Conservation (phyloP, 2,329 filamentous ascomycete genomes). For the Nemania sp. region DNA sequence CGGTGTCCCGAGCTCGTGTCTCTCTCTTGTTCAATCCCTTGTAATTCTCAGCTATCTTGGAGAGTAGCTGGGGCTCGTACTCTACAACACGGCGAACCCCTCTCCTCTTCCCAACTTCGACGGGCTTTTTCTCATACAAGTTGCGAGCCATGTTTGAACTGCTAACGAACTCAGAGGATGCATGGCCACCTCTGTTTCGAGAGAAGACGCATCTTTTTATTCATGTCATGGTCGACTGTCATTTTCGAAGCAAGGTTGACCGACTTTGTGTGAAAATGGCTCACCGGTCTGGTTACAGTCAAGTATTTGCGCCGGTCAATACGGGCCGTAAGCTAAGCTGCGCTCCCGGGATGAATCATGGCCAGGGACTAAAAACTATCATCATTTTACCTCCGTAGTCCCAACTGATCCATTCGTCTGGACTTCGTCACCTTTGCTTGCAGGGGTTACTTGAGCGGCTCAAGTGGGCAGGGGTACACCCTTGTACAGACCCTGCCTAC, state of each 20-base stretch:
- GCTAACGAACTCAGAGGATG: conserved; percentile 8
- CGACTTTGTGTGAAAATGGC: conserved; percentile 31
- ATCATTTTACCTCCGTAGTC: conserved; percentile 15
- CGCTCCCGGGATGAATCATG: conserved; percentile 35
- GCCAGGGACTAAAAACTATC: conserved; percentile 27
- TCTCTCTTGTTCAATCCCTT: conserved; percentile 42
- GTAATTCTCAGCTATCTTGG: conserved; percentile 40
- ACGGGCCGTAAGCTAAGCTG: conserved; percentile 35
- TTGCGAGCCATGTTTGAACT: conserved; percentile 41
- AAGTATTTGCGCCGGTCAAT: conserved; percentile 37
- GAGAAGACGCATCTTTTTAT: conserved; percentile 31
- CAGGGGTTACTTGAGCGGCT: conserved; percentile 32
- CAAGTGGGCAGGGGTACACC: conserved; percentile 34
- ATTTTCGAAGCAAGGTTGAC: conserved; percentile 32
- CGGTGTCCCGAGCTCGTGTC: conserved; percentile 41
- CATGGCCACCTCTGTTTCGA: conserved; percentile 13
- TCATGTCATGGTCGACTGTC: conserved; percentile 20
- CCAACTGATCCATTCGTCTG: conserved; percentile 16
- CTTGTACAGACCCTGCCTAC: conserved; percentile 38
- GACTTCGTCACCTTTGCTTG: conserved; percentile 11
- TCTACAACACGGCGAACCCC: conserved; percentile 27
- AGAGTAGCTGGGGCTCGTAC: conserved; percentile 27
- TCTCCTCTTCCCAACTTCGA: conserved; percentile 37
- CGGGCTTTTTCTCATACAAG: conserved; percentile 36
- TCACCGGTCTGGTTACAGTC: conserved; percentile 39